Conservation (phyloP, 495 filamentous ascomycete species). For the Aspergillus homomorphus region DNA sequence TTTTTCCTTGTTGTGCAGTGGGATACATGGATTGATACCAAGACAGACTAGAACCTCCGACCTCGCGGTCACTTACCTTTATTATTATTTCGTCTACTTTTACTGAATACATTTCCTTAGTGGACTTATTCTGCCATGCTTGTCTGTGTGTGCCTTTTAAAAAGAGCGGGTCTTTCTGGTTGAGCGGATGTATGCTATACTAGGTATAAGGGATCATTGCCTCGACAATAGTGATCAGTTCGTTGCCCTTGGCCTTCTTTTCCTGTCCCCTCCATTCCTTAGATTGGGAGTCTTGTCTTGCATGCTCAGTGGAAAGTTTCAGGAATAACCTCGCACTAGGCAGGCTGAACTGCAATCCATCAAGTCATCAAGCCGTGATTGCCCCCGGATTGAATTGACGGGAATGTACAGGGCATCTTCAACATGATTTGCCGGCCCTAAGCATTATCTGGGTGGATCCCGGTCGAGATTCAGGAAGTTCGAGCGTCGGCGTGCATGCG, state of each 20-base stretch:
- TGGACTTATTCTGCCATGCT: conserved; percentile 7
- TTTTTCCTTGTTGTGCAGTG: conserved; percentile 30
- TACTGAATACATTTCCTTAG: conserved; percentile 11
- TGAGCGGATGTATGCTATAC: conserved; percentile 16
- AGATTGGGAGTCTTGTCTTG: neutral
- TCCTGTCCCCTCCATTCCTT: conserved; percentile 5
- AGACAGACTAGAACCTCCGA: conserved; percentile 40
- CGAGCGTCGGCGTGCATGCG: conserved; percentile 18
- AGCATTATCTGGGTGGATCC: conserved; percentile 24
- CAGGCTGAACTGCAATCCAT: conserved; percentile 10
- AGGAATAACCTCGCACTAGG: conserved; percentile 14
- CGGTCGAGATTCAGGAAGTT: conserved; percentile 20
- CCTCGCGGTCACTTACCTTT: conserved; percentile 43
- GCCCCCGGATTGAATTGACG: conserved; percentile 14
- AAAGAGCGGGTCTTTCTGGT: conserved; percentile 13
- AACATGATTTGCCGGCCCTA: conserved; percentile 19
- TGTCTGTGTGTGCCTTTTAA: conserved; percentile 17
- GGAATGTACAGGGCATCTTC: conserved; percentile 10
- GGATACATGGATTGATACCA: conserved; percentile 50
- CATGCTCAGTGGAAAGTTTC: neutral
- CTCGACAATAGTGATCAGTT: conserved; percentile 11
- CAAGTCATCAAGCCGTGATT: conserved; percentile 18
- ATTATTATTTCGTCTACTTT: conserved; percentile 18
- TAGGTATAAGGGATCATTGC: conserved; percentile 7
- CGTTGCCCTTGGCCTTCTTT: neutral